These are phyloP conservation scores for Nidularia pulvinata DNA, from an alignment of 768 basidiomycete species.

Conservation along the genomic window DNA sequence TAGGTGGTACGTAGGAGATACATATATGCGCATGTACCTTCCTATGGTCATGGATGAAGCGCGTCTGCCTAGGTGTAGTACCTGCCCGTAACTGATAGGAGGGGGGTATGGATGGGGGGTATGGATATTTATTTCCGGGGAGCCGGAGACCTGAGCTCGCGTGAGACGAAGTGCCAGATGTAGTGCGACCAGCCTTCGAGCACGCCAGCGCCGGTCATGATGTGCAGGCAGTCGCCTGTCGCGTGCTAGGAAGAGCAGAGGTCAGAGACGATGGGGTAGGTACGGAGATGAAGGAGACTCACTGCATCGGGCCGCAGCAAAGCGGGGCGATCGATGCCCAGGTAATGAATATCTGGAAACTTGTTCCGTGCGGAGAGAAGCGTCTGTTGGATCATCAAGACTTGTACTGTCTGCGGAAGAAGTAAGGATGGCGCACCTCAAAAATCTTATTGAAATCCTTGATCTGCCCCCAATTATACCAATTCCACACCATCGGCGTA, in stretches of 20 bases:
- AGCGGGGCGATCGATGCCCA: conserved; percentile 62
- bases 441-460: conserved; percentile 56
- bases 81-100: no score
- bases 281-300: conserved; percentile 16
- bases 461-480: conserved; percentile 71
- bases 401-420: not conserved
- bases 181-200: conserved; percentile 51
- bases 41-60: no score
- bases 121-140: no score
- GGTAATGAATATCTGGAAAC: conserved; percentile 57
- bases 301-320: conserved; percentile 67
- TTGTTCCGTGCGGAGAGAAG: conserved; percentile 28
- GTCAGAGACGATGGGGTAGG: not conserved
- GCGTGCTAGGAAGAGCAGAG: conserved; percentile 26
- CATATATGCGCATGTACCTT: no score
- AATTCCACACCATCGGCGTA: conserved; percentile 39
- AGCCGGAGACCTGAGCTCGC: conserved; percentile 6
- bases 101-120: no score
- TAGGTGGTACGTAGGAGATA: no score
- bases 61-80: no score
- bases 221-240: conserved; percentile 43
- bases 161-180: conserved; percentile 43
- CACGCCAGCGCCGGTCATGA: conserved; percentile 46
- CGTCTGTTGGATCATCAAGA: conserved; percentile 23
- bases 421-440: conserved; percentile 34